phyloP scores from a whole-genome alignment of 176 grass and related monocot genomes.

The Oryza rufipogon region DNA sequence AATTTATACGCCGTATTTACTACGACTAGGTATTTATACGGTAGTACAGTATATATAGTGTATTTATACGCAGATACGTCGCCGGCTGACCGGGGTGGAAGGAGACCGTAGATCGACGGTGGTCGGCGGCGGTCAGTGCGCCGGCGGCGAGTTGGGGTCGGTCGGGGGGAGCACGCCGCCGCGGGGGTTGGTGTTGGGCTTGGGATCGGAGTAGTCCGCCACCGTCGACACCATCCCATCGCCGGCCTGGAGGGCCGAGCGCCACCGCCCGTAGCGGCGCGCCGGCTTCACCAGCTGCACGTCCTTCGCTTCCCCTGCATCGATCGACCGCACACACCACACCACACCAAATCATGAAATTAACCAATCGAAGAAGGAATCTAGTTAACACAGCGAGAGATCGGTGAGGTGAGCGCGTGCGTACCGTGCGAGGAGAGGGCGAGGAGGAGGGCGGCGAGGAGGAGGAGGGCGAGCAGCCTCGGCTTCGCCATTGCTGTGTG shows the following conservation, averaged over 20 bases:
- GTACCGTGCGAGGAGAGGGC: conserved; percentile 43
- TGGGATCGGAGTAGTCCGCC: conserved; percentile 59
- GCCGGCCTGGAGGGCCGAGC: background rate
- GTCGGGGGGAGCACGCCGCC: conserved; percentile 37
- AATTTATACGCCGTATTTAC: background rate
- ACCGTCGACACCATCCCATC: conserved; percentile 38
- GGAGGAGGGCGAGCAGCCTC: conserved; percentile 28
- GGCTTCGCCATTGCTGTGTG: conserved; percentile 26
- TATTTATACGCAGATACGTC: background rate
- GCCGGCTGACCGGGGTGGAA: too few species aligned
- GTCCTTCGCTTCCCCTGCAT: conserved; percentile 49
- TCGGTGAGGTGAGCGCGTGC: too few species aligned
- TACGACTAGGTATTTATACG: background rate
- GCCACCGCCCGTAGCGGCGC: background rate
- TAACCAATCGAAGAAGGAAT: background rate
- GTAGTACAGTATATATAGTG: background rate
- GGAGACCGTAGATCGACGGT: background rate
- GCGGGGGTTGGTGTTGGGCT: conserved; percentile 65
- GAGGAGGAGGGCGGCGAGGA: conserved; percentile 43
- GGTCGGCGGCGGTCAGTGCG: background rate
- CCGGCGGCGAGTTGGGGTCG: conserved; percentile 44
- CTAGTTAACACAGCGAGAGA: background rate
- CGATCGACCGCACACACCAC: background rate
- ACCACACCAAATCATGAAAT: background rate
- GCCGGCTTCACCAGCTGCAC: conserved; percentile 29